Evolutionary conservation across 1,284 basidiomycete species (phyloP).

Genomic region (Peniophora sp.): DNA sequence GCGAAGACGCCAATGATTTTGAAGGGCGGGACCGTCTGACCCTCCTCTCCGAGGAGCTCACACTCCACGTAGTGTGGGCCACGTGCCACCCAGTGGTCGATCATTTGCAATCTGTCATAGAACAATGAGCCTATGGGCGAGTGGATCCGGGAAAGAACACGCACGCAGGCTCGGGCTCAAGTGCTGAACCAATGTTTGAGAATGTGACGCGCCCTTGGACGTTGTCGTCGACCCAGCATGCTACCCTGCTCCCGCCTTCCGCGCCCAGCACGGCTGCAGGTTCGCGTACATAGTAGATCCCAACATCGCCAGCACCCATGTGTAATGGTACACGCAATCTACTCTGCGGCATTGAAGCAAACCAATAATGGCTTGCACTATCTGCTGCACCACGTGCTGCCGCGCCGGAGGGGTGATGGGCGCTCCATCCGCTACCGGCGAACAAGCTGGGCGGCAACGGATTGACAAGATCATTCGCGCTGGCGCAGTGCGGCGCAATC

Average conservation of each 20-base stretch:
- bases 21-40: slow-evolving; percentile 64
- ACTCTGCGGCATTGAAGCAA: slow-evolving; percentile 70
- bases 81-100: slow-evolving; percentile 68
- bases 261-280: slow-evolving; percentile 40
- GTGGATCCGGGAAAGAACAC: slow-evolving; percentile 22
- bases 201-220: slow-evolving; percentile 51
- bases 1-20: slow-evolving; percentile 81
- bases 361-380: slow-evolving; percentile 73
- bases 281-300: slow-evolving; percentile 70
- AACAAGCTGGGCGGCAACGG: slow-evolving; percentile 86
- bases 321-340: slow-evolving; percentile 70
- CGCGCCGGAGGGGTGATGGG: slow-evolving; percentile 56
- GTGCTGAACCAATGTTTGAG: slow-evolving; percentile 52
- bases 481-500: slow-evolving; percentile 82
- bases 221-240: slow-evolving; percentile 88
- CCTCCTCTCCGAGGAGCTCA: slow-evolving; percentile 72
- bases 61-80: slow-evolving; percentile 88
- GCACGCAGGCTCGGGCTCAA: slow-evolving; percentile 44
- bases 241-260: slow-evolving; percentile 49
- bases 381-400: slow-evolving; percentile 25
- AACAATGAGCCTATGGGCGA: background rate
- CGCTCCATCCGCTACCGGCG: slow-evolving; percentile 83
- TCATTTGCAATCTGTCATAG: slow-evolving; percentile 54
- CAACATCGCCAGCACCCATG: slow-evolving; percentile 71
- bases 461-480: slow-evolving; percentile 91